phyloP scores from a whole-genome alignment of 1,284 basidiomycete species.

The Phellinidium pouzarii region DNA sequence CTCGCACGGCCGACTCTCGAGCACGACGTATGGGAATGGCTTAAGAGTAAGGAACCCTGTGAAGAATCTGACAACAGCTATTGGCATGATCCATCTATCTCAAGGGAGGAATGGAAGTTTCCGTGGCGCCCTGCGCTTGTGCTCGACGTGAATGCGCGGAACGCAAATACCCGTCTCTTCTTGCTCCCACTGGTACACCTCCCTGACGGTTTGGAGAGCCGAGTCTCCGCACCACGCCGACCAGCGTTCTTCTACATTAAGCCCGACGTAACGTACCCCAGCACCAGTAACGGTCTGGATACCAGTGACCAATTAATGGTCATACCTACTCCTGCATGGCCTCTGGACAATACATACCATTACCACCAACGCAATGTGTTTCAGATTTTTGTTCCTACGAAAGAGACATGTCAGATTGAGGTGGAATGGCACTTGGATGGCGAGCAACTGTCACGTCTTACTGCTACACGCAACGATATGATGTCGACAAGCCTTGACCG shows the following conservation, averaged over 20 bases:
- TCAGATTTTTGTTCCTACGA: not conserved
- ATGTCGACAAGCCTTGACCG: not conserved
- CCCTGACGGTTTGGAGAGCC: not conserved
- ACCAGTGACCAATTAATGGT: not conserved
- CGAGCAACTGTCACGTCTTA: not conserved
- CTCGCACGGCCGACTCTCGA: constrained; percentile 11
- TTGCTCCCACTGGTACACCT: constrained; percentile 12
- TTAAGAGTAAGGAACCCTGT: no score
- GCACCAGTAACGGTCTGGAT: not conserved
- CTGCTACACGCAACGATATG: not conserved
- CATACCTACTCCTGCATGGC: constrained; percentile 6
- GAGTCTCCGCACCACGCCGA: constrained; percentile 1
- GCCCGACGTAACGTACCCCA: not conserved
- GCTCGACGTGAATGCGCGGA: not conserved
- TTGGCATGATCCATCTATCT: constrained; percentile 14
- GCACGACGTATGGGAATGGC: not conserved
- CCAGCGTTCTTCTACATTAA: constrained; percentile 4
- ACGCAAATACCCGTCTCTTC: constrained; percentile 1
- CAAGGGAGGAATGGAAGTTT: constrained; percentile 11
- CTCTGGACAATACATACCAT: constrained; percentile 5
- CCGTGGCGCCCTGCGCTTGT: constrained; percentile 10
- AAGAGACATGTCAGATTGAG: not conserved
- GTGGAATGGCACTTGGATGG: constrained; percentile 10
- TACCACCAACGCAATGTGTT: constrained; percentile 2
- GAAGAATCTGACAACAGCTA: constrained; percentile 9